Conservation (phyloP, 768 basidiomycete genomes). For the Rhizopogon vesiculosus region DNA sequence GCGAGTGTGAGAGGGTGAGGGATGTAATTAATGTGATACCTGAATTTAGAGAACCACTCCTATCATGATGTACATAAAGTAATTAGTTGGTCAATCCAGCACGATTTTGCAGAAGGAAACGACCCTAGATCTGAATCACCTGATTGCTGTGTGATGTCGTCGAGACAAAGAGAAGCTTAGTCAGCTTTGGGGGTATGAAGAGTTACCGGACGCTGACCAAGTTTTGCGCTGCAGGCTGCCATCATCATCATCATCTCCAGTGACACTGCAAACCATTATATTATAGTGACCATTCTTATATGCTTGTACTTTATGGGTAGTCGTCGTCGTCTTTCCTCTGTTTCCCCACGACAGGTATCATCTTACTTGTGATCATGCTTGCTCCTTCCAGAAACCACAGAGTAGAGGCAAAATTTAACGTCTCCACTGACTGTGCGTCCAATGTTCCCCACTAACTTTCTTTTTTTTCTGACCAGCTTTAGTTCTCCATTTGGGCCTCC, state of each 20-base stretch:
- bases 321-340: too few relatives aligned
- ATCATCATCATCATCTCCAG: neutral
- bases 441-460: neutral
- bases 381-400: conserved; percentile 32
- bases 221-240: too few relatives aligned
- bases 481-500: conserved; percentile 77
- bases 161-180: too few relatives aligned
- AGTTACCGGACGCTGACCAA: too few relatives aligned
- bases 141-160: too few relatives aligned
- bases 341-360: neutral
- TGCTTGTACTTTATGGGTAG: neutral
- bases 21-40: neutral
- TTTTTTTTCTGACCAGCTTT: neutral
- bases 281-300: neutral
- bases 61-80: too few relatives aligned
- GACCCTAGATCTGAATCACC: too few relatives aligned
- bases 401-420: conserved; percentile 47
- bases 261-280: neutral
- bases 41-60: too few relatives aligned
- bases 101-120: too few relatives aligned
- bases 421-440: conserved; percentile 45
- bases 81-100: too few relatives aligned
- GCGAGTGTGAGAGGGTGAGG: neutral
- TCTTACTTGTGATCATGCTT: conserved; percentile 23
- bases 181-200: too few relatives aligned